phyloP scores from a whole-genome alignment of 2,329 filamentous ascomycete species.

The Monosporascus sp. region DNA sequence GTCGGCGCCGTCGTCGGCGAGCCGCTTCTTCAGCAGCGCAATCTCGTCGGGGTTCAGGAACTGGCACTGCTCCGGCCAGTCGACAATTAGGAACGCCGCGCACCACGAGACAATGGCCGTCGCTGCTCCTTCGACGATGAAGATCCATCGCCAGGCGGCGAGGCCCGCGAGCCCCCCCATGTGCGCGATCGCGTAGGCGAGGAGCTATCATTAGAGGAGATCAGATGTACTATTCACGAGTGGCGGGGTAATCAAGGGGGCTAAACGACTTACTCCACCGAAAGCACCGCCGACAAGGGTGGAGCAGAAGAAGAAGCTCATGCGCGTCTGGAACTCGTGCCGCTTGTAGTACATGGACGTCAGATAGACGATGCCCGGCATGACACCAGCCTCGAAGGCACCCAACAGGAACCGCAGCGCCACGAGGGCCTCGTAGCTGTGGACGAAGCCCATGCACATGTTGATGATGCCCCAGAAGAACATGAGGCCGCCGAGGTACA shows the following conservation, averaged over 20 bases:
- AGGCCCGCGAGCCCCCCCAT: constrained; percentile 38
- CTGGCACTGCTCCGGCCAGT: constrained; percentile 42
- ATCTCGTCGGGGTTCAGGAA: constrained; percentile 40
- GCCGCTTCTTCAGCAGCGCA: constrained; percentile 23
- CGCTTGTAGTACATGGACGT: constrained; percentile 44
- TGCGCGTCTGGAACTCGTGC: constrained; percentile 42
- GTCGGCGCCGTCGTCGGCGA: constrained; percentile 24
- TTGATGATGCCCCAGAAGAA: constrained; percentile 40
- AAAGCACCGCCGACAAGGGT: constrained; percentile 37
- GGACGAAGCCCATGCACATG: constrained; percentile 41
- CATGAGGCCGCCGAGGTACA: constrained; percentile 33
- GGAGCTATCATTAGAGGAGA: constrained; percentile 23
- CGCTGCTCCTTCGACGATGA: constrained; percentile 34
- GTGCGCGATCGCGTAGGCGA: constrained; percentile 42
- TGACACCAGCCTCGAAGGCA: constrained; percentile 39
- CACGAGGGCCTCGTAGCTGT: constrained; percentile 32
- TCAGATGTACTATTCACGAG: too few relatives aligned
- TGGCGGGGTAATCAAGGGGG: too few relatives aligned
- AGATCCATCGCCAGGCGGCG: constrained; percentile 44
- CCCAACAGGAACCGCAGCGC: constrained; percentile 39
- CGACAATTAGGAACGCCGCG: constrained; percentile 39
- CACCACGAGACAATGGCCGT: constrained; percentile 28
- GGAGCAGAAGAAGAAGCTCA: constrained; percentile 37
- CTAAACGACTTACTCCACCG: constrained; percentile 28
- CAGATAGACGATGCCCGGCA: constrained; percentile 41